Percentiles rank a stretch among this genome's conserved stretches.
Evolutionary conservation across 2,329 filamentous ascomycete genomes (phyloP).

Genomic region (Neocucurbitaria cava): DNA sequence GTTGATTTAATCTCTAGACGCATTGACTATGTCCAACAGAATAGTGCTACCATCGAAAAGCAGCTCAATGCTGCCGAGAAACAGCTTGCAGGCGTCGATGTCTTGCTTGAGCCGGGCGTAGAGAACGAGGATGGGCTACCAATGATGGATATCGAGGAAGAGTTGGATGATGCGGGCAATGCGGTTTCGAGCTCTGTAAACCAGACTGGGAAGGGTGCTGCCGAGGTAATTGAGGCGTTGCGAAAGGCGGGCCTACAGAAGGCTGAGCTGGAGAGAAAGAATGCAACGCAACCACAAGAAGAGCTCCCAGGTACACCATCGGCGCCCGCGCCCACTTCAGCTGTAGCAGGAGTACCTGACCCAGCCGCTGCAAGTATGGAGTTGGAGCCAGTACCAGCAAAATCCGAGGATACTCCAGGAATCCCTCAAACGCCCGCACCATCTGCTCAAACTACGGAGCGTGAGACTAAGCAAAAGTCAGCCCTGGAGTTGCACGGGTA

Average conservation of each 20-base stretch:
- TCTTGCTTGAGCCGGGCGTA: constrained; percentile 65
- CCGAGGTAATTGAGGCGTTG: constrained; percentile 74
- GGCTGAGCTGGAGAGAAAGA: constrained; percentile 31
- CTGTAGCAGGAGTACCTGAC: neutral
- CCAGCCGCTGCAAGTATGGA: neutral
- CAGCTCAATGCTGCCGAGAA: constrained; percentile 73
- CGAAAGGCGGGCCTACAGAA: constrained; percentile 73
- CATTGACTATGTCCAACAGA: constrained; percentile 88
- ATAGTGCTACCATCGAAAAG: constrained; percentile 76
- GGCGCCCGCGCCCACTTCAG: neutral
- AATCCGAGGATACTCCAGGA: constrained; percentile 54
- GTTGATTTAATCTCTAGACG: constrained; percentile 73
- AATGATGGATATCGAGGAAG: constrained; percentile 89
- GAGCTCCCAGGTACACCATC: neutral
- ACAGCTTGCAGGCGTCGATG: constrained; percentile 67
- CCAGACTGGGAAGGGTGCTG: constrained; percentile 69
- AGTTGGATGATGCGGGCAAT: constrained; percentile 89
- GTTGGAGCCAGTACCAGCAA: neutral
- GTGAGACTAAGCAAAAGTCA: constrained; percentile 41
- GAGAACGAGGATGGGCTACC: constrained; percentile 74
- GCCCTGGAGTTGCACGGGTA: constrained; percentile 28
- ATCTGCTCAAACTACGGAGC: constrained; percentile 65
- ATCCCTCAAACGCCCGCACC: constrained; percentile 56
- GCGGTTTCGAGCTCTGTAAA: constrained; percentile 65
- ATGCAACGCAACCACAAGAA: constrained; percentile 3